Percentiles rank a stretch among this genome's conserved stretches.
Evolutionary conservation across 2,329 filamentous ascomycete species (phyloP).

Genomic region (Xylariaceae sp.): DNA sequence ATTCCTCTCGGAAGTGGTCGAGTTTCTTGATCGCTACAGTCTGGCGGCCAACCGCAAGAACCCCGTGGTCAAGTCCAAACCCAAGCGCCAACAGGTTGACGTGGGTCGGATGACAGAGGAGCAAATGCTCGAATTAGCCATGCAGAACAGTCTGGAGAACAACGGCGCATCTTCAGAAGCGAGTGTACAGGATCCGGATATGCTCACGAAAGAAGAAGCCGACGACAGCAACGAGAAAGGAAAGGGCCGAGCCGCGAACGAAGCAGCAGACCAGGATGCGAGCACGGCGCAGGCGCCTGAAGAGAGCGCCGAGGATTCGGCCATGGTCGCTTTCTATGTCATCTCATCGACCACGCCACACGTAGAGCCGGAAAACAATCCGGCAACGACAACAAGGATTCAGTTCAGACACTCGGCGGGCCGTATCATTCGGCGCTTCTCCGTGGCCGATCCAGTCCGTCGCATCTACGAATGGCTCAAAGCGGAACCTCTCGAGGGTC

Average conservation of each 20-base stretch:
- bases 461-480: slow-evolving; percentile 97
- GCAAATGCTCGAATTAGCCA: slow-evolving; percentile 90
- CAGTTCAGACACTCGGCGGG: slow-evolving; percentile 86
- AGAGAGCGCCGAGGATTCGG: slow-evolving; percentile 9
- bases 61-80: slow-evolving; percentile 74
- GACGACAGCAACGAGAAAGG: slow-evolving; percentile 51
- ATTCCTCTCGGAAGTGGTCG: slow-evolving; percentile 85
- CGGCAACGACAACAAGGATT: slow-evolving; percentile 73
- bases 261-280: slow-evolving; percentile 18
- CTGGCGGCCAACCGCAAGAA: slow-evolving; percentile 85
- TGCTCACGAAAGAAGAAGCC: slow-evolving; percentile 64
- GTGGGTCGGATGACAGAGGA: slow-evolving; percentile 91
- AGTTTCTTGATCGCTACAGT: slow-evolving; percentile 97
- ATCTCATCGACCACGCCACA: slow-evolving; percentile 73
- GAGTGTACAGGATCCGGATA: slow-evolving; percentile 75
- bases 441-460: slow-evolving; percentile 66
- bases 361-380: slow-evolving; percentile 66
- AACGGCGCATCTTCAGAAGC: slow-evolving; percentile 39
- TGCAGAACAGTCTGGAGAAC: slow-evolving; percentile 77
- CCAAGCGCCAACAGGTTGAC: slow-evolving; percentile 65
- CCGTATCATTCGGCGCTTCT: slow-evolving; percentile 82
- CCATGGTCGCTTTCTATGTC: slow-evolving; percentile 53
- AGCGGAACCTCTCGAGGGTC: slow-evolving; percentile 75
- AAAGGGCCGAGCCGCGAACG: slow-evolving; percentile 43
- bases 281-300: slow-evolving; percentile 17